Conservation (phyloP, 305 asterid species). For the Solanum chacoense region DNA sequence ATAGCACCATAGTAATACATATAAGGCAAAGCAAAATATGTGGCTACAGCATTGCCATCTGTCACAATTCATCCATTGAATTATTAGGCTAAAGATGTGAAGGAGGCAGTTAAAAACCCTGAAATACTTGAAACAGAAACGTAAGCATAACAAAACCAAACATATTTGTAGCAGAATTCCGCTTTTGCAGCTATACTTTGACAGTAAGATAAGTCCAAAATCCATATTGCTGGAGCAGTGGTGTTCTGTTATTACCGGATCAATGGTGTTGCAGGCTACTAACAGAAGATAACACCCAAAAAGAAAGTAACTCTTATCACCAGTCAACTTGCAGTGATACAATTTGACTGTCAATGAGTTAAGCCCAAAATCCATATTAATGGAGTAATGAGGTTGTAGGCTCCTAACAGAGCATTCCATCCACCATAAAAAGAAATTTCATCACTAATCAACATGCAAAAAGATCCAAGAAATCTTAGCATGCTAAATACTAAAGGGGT, state of each 20-base stretch:
- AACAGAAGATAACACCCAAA: neutral
- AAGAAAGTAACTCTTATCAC: neutral
- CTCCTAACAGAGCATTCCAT: neutral
- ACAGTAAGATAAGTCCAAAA: neutral
- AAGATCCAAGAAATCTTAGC: neutral
- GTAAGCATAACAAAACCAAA: neutral
- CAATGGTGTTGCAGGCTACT: neutral
- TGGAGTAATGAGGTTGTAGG: neutral
- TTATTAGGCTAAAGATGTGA: neutral
- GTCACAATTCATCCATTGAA: neutral
- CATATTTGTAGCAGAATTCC: neutral
- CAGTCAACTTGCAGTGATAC: neutral
- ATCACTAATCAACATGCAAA: neutral
- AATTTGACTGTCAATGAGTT: neutral
- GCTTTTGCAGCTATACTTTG: neutral
- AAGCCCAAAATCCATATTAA: neutral
- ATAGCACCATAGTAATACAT: neutral
- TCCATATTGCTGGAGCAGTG: neutral
- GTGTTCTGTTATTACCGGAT: neutral
- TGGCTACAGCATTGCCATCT: neutral
- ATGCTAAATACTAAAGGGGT: neutral
- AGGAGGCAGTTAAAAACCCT: neutral
- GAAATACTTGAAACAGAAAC: neutral
- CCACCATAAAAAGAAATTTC: neutral
- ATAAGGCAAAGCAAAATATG: neutral